Conservation (phyloP, 805 yeast genomes). For the Metschnikowia proteae region DNA sequence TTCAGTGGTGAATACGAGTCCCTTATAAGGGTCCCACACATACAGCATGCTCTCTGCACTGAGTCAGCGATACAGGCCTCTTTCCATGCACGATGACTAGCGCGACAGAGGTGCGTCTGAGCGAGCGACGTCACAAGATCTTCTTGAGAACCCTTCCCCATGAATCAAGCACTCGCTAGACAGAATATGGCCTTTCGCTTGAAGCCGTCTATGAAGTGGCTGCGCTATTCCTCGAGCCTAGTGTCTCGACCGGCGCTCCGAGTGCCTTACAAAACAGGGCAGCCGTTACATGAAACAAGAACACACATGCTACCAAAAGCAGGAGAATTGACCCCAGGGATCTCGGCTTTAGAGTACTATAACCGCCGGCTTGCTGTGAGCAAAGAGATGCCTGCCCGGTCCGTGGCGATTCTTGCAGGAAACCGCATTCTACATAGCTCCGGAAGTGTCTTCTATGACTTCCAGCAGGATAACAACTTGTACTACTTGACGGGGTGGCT, state of each 20-base stretch:
- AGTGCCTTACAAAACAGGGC: conserved; percentile 58
- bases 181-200: not conserved
- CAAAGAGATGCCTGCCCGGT: conserved; percentile 51
- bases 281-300: conserved; percentile 82
- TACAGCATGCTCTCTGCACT: conserved; percentile 9
- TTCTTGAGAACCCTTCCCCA: no score
- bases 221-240: conserved; percentile 8
- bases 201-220: not conserved
- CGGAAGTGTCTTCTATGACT: conserved; percentile 86
- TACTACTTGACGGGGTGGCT: conserved; percentile 89
- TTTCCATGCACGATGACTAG: conserved; percentile 1
- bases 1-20: conserved; percentile 16
- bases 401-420: conserved; percentile 75
- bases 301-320: conserved; percentile 63
- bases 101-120: conserved; percentile 1
- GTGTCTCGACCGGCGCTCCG: conserved; percentile 24
- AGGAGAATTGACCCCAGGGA: conserved; percentile 87
- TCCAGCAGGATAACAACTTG: conserved; percentile 88
- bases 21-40: conserved; percentile 18
- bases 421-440: conserved; percentile 72
- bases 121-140: not conserved
- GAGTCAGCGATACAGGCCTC: not conserved
- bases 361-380: conserved; percentile 63
- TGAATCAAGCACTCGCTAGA: not conserved
- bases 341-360: conserved; percentile 77